These are phyloP conservation scores for Trichoderma sp. DNA, from an alignment of 2,329 filamentous ascomycete genomes.

Conservation along the genomic window DNA sequence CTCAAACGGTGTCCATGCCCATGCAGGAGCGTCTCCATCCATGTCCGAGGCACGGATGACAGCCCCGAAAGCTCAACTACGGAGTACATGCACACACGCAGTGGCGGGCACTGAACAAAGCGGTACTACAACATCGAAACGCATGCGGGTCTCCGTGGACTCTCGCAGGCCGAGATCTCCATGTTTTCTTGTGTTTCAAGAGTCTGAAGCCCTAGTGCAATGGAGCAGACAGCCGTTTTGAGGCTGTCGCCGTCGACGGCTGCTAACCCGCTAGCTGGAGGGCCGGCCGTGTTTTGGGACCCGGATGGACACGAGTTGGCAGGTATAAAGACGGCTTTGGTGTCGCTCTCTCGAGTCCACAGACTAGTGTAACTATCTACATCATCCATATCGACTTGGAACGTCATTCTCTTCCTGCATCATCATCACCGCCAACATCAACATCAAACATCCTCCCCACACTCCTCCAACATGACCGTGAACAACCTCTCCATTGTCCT, in stretches of 20 bases:
- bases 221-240: slow-evolving; percentile 26
- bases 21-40: no score
- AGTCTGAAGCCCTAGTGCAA: slow-evolving; percentile 7
- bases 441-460: not conserved
- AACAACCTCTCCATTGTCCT: slow-evolving; percentile 59
- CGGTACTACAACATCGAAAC: not conserved
- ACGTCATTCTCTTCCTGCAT: not conserved
- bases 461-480: slow-evolving; percentile 43
- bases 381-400: not conserved
- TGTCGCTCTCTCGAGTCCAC: not conserved
- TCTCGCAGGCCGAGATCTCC: not conserved
- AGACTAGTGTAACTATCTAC: not conserved
- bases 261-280: slow-evolving; percentile 2
- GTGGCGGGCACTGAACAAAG: no score
- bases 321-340: slow-evolving; percentile 23
- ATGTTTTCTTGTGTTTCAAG: slow-evolving; percentile 18
- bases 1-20: no score
- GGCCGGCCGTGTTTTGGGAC: not conserved
- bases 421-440: not conserved
- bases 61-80: no score
- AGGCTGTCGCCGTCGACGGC: slow-evolving; percentile 14
- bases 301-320: not conserved
- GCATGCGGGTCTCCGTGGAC: slow-evolving; percentile 18
- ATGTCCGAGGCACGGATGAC: no score
- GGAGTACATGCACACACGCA: no score